These are phyloP conservation scores for Fremontodendron californicum DNA, from an alignment of 345 rosid genomes.

Conservation along the genomic window DNA sequence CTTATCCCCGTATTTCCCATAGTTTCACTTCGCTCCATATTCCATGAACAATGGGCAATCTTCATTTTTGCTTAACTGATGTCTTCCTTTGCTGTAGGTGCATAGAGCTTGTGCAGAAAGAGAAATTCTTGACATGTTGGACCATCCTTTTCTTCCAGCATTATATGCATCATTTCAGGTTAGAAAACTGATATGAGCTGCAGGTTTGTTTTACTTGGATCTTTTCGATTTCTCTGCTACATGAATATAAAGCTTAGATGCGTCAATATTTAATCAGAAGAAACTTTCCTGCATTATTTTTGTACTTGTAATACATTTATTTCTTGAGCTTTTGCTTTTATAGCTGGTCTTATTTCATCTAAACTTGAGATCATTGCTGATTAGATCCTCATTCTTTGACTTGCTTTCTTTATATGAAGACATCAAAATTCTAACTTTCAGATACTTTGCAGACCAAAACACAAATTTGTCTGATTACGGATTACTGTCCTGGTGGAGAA, in stretches of 20 bases:
- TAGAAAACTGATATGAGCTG: neutral
- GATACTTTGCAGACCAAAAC: constrained; percentile 74
- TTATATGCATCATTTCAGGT: constrained; percentile 98
- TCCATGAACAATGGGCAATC: neutral
- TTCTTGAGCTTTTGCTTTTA: neutral
- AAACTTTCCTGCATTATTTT: neutral
- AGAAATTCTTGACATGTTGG: constrained; percentile 88
- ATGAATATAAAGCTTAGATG: neutral
- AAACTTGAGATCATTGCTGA: neutral
- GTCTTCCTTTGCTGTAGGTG: constrained; percentile 42
- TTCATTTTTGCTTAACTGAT: neutral
- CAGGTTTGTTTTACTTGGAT: neutral
- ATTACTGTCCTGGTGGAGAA: constrained; percentile 93
- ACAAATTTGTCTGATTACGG: constrained; percentile 90
- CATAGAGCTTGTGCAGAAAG: constrained; percentile 98
- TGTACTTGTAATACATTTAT: neutral
- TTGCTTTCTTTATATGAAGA: neutral
- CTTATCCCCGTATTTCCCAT: neutral
- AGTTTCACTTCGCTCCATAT: neutral
- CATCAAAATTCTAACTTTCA: constrained; percentile 16
- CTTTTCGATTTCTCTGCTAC: neutral
- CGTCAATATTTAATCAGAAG: neutral
- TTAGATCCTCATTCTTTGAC: neutral
- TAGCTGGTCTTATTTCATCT: too few relatives aligned
- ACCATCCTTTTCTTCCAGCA: constrained; percentile 98